Evolutionary conservation across 495 filamentous ascomycete genomes (phyloP).

Genomic region (Hypoxylon intermedium): DNA sequence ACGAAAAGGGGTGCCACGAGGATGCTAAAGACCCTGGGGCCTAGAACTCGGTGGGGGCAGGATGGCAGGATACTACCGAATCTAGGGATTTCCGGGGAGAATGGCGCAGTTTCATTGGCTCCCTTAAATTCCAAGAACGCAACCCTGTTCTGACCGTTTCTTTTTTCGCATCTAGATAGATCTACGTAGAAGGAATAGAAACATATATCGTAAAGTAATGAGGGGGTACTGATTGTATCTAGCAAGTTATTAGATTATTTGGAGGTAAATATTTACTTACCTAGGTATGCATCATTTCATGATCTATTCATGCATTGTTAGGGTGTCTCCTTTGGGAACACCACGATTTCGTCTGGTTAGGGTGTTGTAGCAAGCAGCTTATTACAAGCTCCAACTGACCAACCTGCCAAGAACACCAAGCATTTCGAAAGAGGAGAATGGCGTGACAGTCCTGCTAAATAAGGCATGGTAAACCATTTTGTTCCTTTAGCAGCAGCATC

Average conservation of each 20-base stretch:
- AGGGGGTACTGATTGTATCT: too few relatives aligned
- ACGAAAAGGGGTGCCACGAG: conserved; percentile 19
- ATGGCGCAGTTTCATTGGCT: conserved; percentile 20
- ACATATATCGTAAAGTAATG: not conserved
- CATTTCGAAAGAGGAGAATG: conserved; percentile 28
- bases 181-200: not conserved
- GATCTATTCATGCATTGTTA: too few relatives aligned
- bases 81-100: conserved; percentile 23
- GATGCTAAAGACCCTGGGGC: conserved; percentile 3
- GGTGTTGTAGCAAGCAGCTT: not conserved
- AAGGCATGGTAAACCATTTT: conserved; percentile 12
- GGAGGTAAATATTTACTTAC: too few relatives aligned
- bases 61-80: not conserved
- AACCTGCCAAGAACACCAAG: conserved; percentile 28
- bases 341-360: not conserved
- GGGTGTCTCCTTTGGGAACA: too few relatives aligned
- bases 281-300: too few relatives aligned
- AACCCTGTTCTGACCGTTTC: not conserved
- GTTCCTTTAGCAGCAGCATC: not conserved
- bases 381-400: conserved; percentile 1
- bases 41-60: conserved; percentile 19
- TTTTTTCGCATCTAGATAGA: not conserved
- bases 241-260: too few relatives aligned
- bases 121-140: not conserved
- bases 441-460: conserved; percentile 20